Percentiles rank a stretch among this genome's conserved stretches.
Evolutionary conservation across 495 filamentous ascomycete species (phyloP).

Genomic region (Podospora pseudopauciseta): DNA sequence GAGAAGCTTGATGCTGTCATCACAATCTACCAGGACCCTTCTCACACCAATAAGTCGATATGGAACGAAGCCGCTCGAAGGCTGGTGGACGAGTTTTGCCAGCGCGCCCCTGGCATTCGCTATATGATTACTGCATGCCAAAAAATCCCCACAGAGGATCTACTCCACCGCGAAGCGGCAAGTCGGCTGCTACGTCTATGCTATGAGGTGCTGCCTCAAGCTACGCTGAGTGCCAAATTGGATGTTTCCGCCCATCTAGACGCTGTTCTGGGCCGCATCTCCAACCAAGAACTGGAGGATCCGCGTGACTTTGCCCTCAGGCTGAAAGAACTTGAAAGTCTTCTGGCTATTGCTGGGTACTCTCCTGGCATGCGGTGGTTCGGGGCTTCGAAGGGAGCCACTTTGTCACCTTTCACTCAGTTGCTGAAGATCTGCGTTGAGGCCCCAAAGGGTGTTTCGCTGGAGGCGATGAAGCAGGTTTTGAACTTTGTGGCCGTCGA

Average conservation of each 20-base stretch:
- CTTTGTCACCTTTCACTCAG: slow-evolving; percentile 61
- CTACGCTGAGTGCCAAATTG: slow-evolving; percentile 77
- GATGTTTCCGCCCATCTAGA: slow-evolving; percentile 77
- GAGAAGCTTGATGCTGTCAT: slow-evolving; percentile 65
- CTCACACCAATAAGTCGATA: slow-evolving; percentile 39
- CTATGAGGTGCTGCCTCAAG: slow-evolving; percentile 74
- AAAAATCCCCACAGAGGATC: slow-evolving; percentile 59
- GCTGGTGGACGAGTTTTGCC: slow-evolving; percentile 69
- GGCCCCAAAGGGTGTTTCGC: slow-evolving; percentile 38
- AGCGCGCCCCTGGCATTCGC: slow-evolving; percentile 73
- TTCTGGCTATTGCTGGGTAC: slow-evolving; percentile 70
- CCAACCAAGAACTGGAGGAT: slow-evolving; percentile 42
- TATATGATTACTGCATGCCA: slow-evolving; percentile 68
- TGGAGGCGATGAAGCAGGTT: slow-evolving; percentile 42
- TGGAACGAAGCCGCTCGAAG: slow-evolving; percentile 65
- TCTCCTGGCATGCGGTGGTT: slow-evolving; percentile 84
- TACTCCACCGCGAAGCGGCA: slow-evolving; percentile 73
- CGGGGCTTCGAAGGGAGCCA: slow-evolving; percentile 45
- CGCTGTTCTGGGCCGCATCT: slow-evolving; percentile 51
- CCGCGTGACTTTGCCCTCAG: slow-evolving; percentile 51
- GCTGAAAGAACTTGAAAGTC: slow-evolving; percentile 66
- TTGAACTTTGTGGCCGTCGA: slow-evolving; percentile 50
- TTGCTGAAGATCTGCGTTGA: slow-evolving; percentile 54
- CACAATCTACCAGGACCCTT: slow-evolving; percentile 50
- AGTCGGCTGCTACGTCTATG: slow-evolving; percentile 71